phyloP scores from a whole-genome alignment of 805 yeast species.

The Teunomyces gatunensis region DNA sequence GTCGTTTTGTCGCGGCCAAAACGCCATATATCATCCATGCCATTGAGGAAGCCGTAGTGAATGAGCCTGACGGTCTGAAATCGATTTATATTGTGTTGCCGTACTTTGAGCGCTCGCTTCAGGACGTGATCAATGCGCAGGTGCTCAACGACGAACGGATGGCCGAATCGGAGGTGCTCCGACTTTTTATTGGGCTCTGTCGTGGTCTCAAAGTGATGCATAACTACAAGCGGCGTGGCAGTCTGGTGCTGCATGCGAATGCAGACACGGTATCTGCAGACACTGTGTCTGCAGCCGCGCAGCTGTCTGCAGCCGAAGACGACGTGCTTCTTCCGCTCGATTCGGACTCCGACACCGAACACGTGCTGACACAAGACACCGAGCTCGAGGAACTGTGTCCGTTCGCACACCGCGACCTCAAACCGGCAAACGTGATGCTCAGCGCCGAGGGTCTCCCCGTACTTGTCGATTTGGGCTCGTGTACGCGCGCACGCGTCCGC shows the following conservation, averaged over 20 bases:
- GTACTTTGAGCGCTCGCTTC: conserved; percentile 67
- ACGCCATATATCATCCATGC: conserved; percentile 66
- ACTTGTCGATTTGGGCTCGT: conserved; percentile 80
- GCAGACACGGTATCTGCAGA: not conserved
- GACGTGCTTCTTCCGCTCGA: conserved; percentile 9
- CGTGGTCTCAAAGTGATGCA: conserved; percentile 79
- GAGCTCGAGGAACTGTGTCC: conserved; percentile 59
- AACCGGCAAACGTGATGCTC: conserved; percentile 87
- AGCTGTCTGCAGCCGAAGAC: conserved; percentile 8
- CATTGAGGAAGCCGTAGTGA: conserved; percentile 68
- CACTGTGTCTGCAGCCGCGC: not conserved
- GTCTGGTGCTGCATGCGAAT: too few species aligned
- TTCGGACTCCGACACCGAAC: conserved; percentile 5
- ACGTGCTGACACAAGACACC: conserved; percentile 28
- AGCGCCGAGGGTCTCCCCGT: conserved; percentile 73
- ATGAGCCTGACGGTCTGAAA: conserved; percentile 76
- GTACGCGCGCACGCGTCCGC: conserved; percentile 56
- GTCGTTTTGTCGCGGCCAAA: conserved; percentile 53
- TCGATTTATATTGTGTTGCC: conserved; percentile 80
- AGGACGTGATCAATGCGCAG: conserved; percentile 70
- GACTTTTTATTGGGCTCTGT: conserved; percentile 65
- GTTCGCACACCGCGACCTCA: conserved; percentile 83
- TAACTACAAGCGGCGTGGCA: conserved; percentile 40
- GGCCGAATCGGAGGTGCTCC: conserved; percentile 61
- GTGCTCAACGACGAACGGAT: conserved; percentile 53